Evolutionary conservation across 2,329 filamentous ascomycete genomes (phyloP).

Genomic region (Ceratocystis albifundus): DNA sequence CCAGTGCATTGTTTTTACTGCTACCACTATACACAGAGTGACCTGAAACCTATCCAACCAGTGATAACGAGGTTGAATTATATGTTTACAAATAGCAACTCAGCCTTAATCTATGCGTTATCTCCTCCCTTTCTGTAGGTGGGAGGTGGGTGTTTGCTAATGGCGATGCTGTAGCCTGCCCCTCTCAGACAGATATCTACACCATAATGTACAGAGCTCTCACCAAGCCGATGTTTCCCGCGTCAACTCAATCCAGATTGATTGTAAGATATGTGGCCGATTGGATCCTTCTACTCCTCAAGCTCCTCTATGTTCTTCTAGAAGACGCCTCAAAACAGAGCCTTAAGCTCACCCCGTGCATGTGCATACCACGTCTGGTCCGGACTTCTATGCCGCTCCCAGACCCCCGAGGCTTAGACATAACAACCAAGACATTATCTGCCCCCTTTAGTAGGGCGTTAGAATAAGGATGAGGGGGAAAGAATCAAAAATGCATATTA

Average conservation of each 20-base stretch:
- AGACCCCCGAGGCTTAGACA: neutral
- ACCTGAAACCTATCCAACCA: neutral
- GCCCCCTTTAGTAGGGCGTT: neutral
- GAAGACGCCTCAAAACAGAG: constrained; percentile 8
- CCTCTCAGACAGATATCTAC: neutral
- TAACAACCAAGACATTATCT: neutral
- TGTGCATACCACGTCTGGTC: constrained; percentile 1
- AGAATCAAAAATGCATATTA: neutral
- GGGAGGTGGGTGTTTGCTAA: too few relatives aligned
- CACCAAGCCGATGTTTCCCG: neutral
- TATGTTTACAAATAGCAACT: neutral
- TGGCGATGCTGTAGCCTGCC: neutral
- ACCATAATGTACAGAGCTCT: neutral
- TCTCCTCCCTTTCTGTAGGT: neutral
- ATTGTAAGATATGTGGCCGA: neutral
- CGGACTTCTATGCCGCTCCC: neutral
- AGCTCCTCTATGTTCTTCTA: constrained; percentile 1
- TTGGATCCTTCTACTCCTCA: neutral
- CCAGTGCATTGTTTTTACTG: neutral
- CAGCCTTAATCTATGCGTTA: neutral
- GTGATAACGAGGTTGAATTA: neutral
- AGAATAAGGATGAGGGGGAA: too few relatives aligned
- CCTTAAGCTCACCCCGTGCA: neutral
- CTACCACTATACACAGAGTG: neutral
- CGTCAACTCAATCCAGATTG: neutral